Conservation (phyloP, 176 grass and related monocot genomes). For the Alloteropsis semialata region DNA sequence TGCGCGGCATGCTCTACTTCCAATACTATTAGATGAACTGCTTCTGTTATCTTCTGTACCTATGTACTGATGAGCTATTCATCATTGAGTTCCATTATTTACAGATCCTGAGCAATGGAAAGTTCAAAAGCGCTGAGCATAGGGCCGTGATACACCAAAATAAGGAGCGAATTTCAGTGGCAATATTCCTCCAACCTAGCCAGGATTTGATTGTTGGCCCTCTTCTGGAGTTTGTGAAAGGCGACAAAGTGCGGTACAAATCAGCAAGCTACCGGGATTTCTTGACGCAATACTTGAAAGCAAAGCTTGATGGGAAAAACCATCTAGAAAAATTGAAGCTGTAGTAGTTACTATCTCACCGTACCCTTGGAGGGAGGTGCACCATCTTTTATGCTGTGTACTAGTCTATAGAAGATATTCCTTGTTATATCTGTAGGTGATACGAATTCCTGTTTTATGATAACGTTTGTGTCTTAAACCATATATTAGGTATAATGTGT, state of each 20-base stretch:
- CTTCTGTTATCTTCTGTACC: neutral
- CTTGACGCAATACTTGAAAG: neutral
- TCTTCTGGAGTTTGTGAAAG: constrained; percentile 1
- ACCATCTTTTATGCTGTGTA: neutral
- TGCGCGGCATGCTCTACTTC: neutral
- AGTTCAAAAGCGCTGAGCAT: constrained; percentile 44
- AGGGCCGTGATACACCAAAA: constrained; percentile 34
- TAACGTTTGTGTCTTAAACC: neutral
- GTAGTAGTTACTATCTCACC: neutral
- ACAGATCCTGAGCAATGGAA: constrained; percentile 44
- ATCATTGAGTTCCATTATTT: no score
- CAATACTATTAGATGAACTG: neutral
- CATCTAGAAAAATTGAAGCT: neutral
- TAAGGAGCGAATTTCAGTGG: constrained; percentile 38
- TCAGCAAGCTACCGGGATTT: neutral
- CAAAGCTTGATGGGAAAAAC: neutral
- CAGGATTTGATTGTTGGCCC: constrained; percentile 9
- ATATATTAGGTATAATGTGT: neutral
- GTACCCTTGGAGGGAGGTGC: neutral
- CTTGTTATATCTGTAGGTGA: neutral
- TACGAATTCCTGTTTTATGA: neutral
- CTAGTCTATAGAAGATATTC: neutral
- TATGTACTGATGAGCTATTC: neutral
- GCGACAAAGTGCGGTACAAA: neutral
- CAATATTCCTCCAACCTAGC: constrained; percentile 30